Conservation (phyloP, 768 basidiomycete species). For the Coprinopsis sp. region DNA sequence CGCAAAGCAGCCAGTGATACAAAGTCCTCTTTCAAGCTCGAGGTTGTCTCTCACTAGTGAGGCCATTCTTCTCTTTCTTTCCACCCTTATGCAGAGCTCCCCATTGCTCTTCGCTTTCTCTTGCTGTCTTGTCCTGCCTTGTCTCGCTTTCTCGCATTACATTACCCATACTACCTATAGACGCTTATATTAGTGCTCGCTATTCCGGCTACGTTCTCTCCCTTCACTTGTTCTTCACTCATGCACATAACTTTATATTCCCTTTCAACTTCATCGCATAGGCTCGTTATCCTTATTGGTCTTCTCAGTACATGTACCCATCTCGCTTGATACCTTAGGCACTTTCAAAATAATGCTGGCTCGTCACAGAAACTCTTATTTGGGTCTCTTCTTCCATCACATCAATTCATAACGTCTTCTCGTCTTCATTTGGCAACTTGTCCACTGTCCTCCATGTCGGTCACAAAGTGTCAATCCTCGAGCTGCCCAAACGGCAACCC, state of each 20-base stretch:
- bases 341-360: conserved; percentile 7
- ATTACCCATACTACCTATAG: conserved; percentile 15
- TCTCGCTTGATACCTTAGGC: conserved; percentile 1
- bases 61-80: conserved; percentile 1
- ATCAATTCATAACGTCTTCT: not conserved
- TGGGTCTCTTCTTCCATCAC: not conserved
- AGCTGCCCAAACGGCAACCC: conserved; percentile 78
- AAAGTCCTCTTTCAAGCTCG: conserved; percentile 68
- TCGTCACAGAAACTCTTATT: not conserved
- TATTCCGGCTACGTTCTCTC: no score
- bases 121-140: conserved; percentile 38
- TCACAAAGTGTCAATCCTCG: conserved; percentile 60
- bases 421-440: not conserved
- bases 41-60: conserved; percentile 41
- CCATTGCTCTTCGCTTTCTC: conserved; percentile 11
- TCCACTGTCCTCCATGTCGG: conserved; percentile 14
- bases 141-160: conserved; percentile 24
- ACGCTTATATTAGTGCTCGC: conserved; percentile 19
- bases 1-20: conserved; percentile 71
- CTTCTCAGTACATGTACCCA: conserved; percentile 20
- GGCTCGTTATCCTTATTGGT: conserved; percentile 14
- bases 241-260: conserved; percentile 19
- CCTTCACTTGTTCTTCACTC: no score
- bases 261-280: conserved; percentile 12
- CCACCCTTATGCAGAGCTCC: conserved; percentile 18